Base-by-base conservation (phyloP, 2,329 filamentous ascomycete genomes). In the Anthostomella pinea region DNA sequence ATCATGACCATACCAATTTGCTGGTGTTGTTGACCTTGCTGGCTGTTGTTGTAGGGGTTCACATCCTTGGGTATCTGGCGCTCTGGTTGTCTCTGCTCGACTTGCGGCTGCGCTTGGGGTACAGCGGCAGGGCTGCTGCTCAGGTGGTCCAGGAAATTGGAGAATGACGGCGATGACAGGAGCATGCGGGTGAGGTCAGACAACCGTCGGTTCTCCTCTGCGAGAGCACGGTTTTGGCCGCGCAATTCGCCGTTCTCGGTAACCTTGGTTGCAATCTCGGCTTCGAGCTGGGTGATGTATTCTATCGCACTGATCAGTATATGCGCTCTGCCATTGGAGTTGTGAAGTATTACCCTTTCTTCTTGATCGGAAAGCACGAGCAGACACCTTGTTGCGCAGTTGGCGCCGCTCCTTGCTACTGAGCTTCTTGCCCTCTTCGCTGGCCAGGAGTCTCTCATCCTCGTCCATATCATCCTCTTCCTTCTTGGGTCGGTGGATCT, bases 391-490 rank as follows among this genome's bases (percentile, higher is more conserved):
- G 77, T 98, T 98, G 48, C 93, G 81, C n/a, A 98, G 77, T 66
- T 97, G 93, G 51, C 93, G 83, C 43, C 93, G 83, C 67, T 97
- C 90, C 70, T 97, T 97, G 73, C 88, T 95, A 66, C 83, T 93
- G n/a, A 98, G 77, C 72, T 96, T 96, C 82, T 98, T 98, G 56
- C 91, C 93, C 67, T 96, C 91, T 57, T 98, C 93, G 43, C 89
- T 96, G 10, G 49, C 49, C 6, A 57, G 46, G 6, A 55, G 33
- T 26, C 51, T 79, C 73, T 97, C 93, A 54, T 97, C 93, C 63
- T 96, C 91, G 53, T 98, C 93, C 91, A 98, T 97, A 35, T 97
- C 91, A 45, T 96, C 90, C 56, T 97, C 90, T 28, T 96, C 89
- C 74, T 97, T 97, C 75, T 83, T 90, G 46, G 78, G 67, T 46